These are phyloP conservation scores for Cyberlindnera nakhonratchasimensis DNA, from an alignment of 805 yeast species.

Conservation along the genomic window DNA sequence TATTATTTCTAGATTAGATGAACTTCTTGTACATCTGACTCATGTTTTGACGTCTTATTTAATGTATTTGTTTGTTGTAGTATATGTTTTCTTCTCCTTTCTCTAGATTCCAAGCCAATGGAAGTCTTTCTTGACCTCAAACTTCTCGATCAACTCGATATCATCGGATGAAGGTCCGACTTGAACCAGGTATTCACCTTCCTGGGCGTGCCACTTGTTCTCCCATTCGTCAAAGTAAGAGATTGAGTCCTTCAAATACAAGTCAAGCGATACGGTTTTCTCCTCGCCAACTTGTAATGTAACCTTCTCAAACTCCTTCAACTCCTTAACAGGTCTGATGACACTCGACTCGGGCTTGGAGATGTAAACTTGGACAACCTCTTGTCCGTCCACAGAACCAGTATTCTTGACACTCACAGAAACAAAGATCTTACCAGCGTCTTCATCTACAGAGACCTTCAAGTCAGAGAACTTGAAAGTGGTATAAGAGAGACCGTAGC, in stretches of 20 bases:
- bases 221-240: conserved; percentile 51
- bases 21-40: too few relatives aligned
- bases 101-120: conserved; percentile 25
- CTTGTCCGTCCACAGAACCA: conserved; percentile 48
- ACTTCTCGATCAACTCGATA: conserved; percentile 24
- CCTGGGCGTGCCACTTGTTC: conserved; percentile 48
- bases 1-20: too few relatives aligned
- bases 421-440: conserved; percentile 27
- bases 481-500: conserved; percentile 61
- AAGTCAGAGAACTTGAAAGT: conserved; percentile 41
- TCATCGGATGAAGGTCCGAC: conserved; percentile 42
- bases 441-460: conserved; percentile 30
- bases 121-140: conserved; percentile 22
- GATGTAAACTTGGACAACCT: conserved; percentile 54
- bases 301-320: conserved; percentile 55
- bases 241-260: conserved; percentile 45
- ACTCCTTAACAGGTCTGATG: conserved; percentile 55
- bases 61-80: neutral
- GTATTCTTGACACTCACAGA: conserved; percentile 44
- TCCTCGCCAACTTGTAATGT: conserved; percentile 42
- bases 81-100: neutral
- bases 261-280: conserved; percentile 34
- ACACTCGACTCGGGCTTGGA: conserved; percentile 32
- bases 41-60: neutral
- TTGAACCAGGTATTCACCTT: conserved; percentile 47